Evolutionary conservation across 1,139 yeast genomes (phyloP), one percentile per base, ranked within the genome.

Genomic region (Geotrichum restrictum): DNA sequence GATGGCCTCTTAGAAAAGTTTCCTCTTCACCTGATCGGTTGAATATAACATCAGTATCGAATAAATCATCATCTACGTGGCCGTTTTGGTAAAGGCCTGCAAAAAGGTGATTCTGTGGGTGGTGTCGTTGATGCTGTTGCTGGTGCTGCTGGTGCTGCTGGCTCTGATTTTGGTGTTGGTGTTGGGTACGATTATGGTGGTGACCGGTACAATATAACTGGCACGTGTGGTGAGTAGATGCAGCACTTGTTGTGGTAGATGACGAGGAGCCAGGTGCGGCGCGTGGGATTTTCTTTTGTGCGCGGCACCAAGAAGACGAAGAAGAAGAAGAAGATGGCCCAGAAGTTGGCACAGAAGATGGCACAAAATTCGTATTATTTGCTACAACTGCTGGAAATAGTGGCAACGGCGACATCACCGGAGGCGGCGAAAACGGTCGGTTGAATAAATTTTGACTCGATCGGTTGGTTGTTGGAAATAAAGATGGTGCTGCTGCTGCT

Each of bases 1-100:
- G 45, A 6, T 38, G 48, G 32, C 34, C 14, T 13, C 50, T 37
- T 14, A 47, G 32, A 29, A 47, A 47, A 11, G 44, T 47, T 21
- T 39, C 50, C 16, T 47, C 50, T 31, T 47, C 50, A 13, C 50
- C 50, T 4, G 42, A 37, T 16, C 45, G 45, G 38, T 47, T 40
- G 13, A 47, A 16, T 3, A 47, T 39, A 6, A 27, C 29, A 13
- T 47, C 45, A 10, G 37, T 39, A 27, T 47, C 50, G 13, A 47
- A 47, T n/a, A 47, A 19, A n/a, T 37, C 44, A 13, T 21, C 19
- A 18, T 36, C 42, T 33, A 14, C 27, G 48, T 16, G 41, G 19
- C 27, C 45, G 29, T 24, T 24, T 8, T 24, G 29, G 8, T 24
- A 16, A 16, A 10, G 34, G 27, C 13, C 31, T 34, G 24, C n/a